Evolutionary conservation across 2,329 filamentous ascomycete genomes (phyloP), one percentile per base, ranked within the genome.

Genomic region (Tolypocladium capitatum): DNA sequence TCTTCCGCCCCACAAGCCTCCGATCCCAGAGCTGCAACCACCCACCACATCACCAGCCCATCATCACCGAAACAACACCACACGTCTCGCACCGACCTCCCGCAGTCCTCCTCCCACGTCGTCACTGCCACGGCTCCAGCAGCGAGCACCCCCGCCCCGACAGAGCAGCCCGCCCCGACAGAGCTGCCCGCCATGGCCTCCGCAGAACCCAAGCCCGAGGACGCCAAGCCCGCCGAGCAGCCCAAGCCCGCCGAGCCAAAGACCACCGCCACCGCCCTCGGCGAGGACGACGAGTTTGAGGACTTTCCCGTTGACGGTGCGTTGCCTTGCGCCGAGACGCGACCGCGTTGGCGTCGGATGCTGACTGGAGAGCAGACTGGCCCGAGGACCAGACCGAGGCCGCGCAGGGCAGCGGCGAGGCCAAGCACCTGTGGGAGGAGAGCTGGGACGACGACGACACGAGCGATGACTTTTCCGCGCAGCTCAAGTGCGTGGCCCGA

Each of bases 381-480:
- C 75, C 83, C 46, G 83, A 89, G 66, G 88, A 95, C 63, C 90
- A 95, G 63, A 87, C 87, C 52, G 88, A 96, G 63, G 84, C 83
- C 48, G 85, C 84, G 49, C 75, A 77, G 60, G 80, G 75, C 51
- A 80, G 72, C 57, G 83, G 82, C 60, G 79, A 82, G 51, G 75
- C 73, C 54, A 71, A 77, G 65, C 90, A 97, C 71, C 74, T 98
- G 47, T 98, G 92, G 92, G 92, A 98, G 69, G 92, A 98, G 75
- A 96, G 89, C 75, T 98, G 92, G 92, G 92, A 98, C 63, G 92
- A 98, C 62, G 91, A 97, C 65, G 92, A 97, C 69, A 92, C 88
- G 55, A 92, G 78, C 60, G 92, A 98, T 64, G 92, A 98, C 62
- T 98, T 98, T 66, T 92, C 89, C 13, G 80, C 86, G 60, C 91